Percentiles rank a stretch among this genome's conserved stretches.
phyloP scores from a whole-genome alignment of 2,329 filamentous ascomycete species.

The Aquanectria penicillioides region DNA sequence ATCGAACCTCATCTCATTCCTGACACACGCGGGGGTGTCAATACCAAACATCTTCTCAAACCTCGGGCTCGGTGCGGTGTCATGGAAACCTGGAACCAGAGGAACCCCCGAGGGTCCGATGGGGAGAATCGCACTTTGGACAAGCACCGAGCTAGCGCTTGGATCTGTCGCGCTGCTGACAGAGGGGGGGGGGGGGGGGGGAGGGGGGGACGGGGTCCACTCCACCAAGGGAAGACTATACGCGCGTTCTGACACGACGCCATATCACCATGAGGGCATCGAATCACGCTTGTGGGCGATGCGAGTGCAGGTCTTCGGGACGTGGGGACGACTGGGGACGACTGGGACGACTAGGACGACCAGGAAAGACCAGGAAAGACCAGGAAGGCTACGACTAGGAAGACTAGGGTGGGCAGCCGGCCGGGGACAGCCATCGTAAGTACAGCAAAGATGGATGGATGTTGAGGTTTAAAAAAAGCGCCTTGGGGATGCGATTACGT shows the following conservation, averaged over 20 bases:
- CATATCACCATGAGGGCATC: not conserved
- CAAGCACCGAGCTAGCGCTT: no score
- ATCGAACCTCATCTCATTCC: not conserved
- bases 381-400: no score
- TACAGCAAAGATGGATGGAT: not conserved
- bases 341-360: not conserved
- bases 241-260: slow-evolving; percentile 20
- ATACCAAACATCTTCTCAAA: not conserved
- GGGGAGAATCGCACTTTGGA: no score
- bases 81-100: not conserved
- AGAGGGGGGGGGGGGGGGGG: not conserved
- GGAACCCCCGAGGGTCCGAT: not conserved
- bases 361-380: not conserved
- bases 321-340: slow-evolving; percentile 5
- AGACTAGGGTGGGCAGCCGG: no score
- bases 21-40: slow-evolving; percentile 2
- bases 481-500: slow-evolving; percentile 12
- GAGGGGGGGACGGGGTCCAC: not conserved
- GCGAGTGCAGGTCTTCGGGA: no score
- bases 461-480: no score
- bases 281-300: not conserved
- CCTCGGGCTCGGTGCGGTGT: not conserved
- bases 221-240: no score
- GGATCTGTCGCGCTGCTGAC: not conserved
- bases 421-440: no score